A percentile compares a stretch with the other conserved stretches of the same genome.
Conservation (phyloP, 139 green algal species). For the Picochlorum sp. region DNA sequence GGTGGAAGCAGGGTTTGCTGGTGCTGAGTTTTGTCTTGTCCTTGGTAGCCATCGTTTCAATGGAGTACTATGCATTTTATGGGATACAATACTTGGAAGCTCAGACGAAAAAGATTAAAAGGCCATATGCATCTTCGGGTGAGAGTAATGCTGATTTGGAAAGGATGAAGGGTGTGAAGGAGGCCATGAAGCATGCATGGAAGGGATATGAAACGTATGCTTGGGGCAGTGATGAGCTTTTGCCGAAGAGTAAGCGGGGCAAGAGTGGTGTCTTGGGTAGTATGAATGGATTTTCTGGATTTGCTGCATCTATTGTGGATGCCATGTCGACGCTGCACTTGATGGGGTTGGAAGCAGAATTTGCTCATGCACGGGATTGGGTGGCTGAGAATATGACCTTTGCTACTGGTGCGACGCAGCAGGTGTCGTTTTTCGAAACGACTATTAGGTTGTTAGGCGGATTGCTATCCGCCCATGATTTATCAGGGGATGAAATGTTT, state of each 20-base stretch:
- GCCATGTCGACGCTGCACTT: conserved; percentile 65
- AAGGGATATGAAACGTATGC: conserved; percentile 48
- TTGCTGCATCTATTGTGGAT: conserved; percentile 57
- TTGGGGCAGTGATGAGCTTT: conserved; percentile 60
- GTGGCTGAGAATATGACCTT: conserved; percentile 45
- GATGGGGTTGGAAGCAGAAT: conserved; percentile 53
- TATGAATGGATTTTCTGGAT: conserved; percentile 43
- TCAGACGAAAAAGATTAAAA: background rate
- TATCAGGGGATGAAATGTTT: conserved; percentile 42
- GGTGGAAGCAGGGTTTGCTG: background rate
- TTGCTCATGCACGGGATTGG: conserved; percentile 32
- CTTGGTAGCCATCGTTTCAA: background rate
- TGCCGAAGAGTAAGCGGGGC: conserved; percentile 23
- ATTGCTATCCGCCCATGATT: conserved; percentile 51
- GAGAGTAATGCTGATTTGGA: conserved; percentile 1
- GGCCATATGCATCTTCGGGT: background rate
- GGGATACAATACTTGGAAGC: background rate
- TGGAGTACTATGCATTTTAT: background rate
- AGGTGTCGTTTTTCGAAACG: conserved; percentile 25
- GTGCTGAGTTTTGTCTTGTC: background rate
- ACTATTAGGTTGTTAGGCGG: conserved; percentile 29
- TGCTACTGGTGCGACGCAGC: conserved; percentile 12
- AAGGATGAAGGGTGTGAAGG: background rate
- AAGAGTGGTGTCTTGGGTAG: conserved; percentile 24
- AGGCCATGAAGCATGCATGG: conserved; percentile 52